phyloP scores from a whole-genome alignment of 2,329 filamentous ascomycete genomes.

The Xylariales sp. region DNA sequence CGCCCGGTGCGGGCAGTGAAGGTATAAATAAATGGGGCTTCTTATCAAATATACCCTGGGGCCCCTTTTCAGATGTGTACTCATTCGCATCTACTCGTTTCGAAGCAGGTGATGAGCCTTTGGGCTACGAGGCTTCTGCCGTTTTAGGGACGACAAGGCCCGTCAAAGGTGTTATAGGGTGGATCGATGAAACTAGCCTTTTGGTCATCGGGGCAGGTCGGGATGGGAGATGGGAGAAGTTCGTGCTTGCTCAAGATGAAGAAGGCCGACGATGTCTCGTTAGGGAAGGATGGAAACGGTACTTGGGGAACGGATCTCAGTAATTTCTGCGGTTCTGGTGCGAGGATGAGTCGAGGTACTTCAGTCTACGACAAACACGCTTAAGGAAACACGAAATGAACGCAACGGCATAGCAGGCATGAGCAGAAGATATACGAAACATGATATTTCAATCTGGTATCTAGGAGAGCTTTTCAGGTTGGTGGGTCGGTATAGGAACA shows the following conservation, averaged over 20 bases:
- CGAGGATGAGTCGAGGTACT: background rate
- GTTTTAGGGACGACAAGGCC: conserved; percentile 53
- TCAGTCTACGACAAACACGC: too few relatives aligned
- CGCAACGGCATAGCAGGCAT: too few relatives aligned
- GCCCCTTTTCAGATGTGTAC: conserved; percentile 89
- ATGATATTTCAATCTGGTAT: too few relatives aligned
- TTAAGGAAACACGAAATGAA: too few relatives aligned
- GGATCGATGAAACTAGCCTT: conserved; percentile 70
- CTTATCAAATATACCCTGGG: conserved; percentile 74
- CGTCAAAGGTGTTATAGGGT: conserved; percentile 80
- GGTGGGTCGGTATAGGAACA: too few relatives aligned
- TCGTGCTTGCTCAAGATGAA: conserved; percentile 63
- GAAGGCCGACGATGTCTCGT: conserved; percentile 64
- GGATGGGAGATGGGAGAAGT: conserved; percentile 86
- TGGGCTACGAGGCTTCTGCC: conserved; percentile 32
- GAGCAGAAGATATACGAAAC: too few relatives aligned
- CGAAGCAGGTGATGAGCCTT: conserved; percentile 72
- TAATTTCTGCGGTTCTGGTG: background rate
- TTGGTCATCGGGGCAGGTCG: conserved; percentile 74
- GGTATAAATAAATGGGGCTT: conserved; percentile 76
- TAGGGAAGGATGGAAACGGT: conserved; percentile 79
- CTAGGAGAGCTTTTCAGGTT: too few relatives aligned
- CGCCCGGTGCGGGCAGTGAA: conserved; percentile 10
- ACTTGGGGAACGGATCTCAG: conserved; percentile 48
- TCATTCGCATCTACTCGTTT: conserved; percentile 80